Percentiles rank a stretch among this genome's conserved stretches.
These are phyloP conservation scores for Penicillium taxi DNA, from an alignment of 495 filamentous ascomycete species.

Conservation along the genomic window DNA sequence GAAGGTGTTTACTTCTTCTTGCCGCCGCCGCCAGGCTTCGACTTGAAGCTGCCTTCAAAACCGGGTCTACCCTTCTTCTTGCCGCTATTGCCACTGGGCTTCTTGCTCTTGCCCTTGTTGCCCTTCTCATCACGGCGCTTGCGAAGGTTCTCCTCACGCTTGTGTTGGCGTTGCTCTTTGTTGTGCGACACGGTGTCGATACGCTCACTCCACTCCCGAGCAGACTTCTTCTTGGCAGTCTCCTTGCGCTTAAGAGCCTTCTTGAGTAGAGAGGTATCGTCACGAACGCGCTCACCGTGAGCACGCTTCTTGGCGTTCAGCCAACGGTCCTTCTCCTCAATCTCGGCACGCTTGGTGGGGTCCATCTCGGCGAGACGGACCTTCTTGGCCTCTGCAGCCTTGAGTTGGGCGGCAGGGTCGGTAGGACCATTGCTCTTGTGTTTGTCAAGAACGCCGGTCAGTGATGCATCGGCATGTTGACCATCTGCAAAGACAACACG, in stretches of 20 bases:
- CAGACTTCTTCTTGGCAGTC: constrained; percentile 78
- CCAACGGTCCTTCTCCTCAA: constrained; percentile 92
- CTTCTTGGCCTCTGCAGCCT: constrained; percentile 62
- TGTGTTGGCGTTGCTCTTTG: constrained; percentile 73
- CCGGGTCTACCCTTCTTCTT: constrained; percentile 64
- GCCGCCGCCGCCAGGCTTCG: constrained; percentile 36
- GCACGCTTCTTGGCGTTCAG: constrained; percentile 82
- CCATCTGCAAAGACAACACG: constrained; percentile 83
- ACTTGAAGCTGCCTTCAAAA: constrained; percentile 87
- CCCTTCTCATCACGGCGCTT: constrained; percentile 74
- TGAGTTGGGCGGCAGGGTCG: constrained; percentile 69
- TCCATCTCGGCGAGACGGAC: constrained; percentile 63
- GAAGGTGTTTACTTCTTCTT: constrained; percentile 35
- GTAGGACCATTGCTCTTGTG: constrained; percentile 65
- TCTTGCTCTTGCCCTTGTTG: constrained; percentile 54
- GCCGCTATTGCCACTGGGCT: constrained; percentile 44
- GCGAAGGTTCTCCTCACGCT: constrained; percentile 78
- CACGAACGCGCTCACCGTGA: constrained; percentile 82
- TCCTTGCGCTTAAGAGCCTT: constrained; percentile 93
- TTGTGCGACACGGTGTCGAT: constrained; percentile 65
- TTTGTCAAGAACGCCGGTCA: constrained; percentile 50
- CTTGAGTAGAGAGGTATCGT: constrained; percentile 82
- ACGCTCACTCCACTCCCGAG: constrained; percentile 81
- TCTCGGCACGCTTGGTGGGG: constrained; percentile 67
- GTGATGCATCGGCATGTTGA: constrained; percentile 58